Evolutionary conservation across 2,329 filamentous ascomycete species (phyloP), one percentile per base, ranked within the genome.

Genomic region (Lecanicillium sp.): DNA sequence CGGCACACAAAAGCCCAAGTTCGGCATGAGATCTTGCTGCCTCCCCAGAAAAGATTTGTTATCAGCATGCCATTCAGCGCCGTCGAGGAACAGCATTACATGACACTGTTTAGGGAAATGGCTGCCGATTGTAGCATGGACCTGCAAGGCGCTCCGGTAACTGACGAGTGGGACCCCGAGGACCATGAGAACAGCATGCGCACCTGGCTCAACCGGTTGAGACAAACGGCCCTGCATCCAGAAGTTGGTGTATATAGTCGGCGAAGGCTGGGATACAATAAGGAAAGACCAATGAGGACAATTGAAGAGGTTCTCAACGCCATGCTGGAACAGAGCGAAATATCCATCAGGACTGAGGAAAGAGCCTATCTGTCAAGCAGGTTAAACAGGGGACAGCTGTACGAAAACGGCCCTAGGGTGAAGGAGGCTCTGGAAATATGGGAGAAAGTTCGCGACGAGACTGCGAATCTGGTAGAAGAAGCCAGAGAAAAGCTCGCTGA

Each of bases 11-110:
- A 97, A 58, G 77, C 81, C 17, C 70, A 77, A 17, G 79, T 97
- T 8, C 76, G 87, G 28, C 71, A 84, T 42, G 89, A 98, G 51
- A 71, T 97, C 28, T 68, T 69, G 2, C 61, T 98, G 10, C 92
- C 92, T 9, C 69, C 78, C 1, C 92, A 98, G 54, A 89, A 84
- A 52, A 79, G 92, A 9, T 81, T 87, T 45, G 81, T 94, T 10
- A 86, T 97, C 42, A 92, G 84, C 2, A 80, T 95, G 57, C 87
- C 92, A 0, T 94, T 97, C 52, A 92, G 84, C 0, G 78, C 86
- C 0, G 77, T 97, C 10, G 92, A 97, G 55, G 86, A 96, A 54
- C 87, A 96, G 53, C 80, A 94, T 53, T 97, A 97, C 52, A 71
- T 74, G 30, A 76, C 79, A 6, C 60, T 94, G 3, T 88, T 90